Evolutionary conservation across 2,329 filamentous ascomycete species (phyloP), one percentile per base, ranked within the genome.

Genomic region (Fusarium sp.): DNA sequence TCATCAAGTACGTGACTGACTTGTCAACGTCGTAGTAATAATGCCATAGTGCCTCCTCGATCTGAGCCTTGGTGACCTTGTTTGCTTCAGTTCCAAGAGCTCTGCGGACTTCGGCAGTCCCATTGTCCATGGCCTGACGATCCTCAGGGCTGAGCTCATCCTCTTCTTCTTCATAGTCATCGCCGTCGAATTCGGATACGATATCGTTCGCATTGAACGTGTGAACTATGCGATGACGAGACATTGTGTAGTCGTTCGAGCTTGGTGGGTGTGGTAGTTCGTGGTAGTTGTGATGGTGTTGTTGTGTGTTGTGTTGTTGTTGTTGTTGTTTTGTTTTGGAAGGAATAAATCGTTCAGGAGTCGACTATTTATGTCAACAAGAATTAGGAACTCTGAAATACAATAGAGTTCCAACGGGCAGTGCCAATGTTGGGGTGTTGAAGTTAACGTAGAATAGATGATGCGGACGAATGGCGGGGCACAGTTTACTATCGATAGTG

Each of bases 1-100:
- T 93, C 72, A 91, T 89, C 67, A 99, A 83, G 79, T 97, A 98
- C 66, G 89, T 87, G 40, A 97, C 92, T 1, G 94, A 91, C 83
- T 98, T 98, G 66, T 91, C 93, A 34, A 98, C 87, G 78, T 99
- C 95, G 81, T 95, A 98, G 82, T 96, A 98, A 83, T 98, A 98
- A 83, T 99, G 91, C 94, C 95, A 98, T 18, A 99, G 84, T 0
- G 95, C 90, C 70, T 98, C 96, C 81, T 97, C 91, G 71, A 98
- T 96, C 79, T 98, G 93, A 40, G 79, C 82, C 54, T 82, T 84
- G 38, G 87, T 89, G 76, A 92, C 87, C 70, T 89, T 90, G 73
- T 84, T 84, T 35, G 87, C 85, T 69, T 89, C 86, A 11, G 84
- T 82, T 8, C 91, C 92, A n/a, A 98, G 85, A 10, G 88, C 87